Evolutionary conservation across 106 monocot genomes (phyloP), one percentile per base, ranked within the genome.

Genomic region (Alisma plantagoaquatica): DNA sequence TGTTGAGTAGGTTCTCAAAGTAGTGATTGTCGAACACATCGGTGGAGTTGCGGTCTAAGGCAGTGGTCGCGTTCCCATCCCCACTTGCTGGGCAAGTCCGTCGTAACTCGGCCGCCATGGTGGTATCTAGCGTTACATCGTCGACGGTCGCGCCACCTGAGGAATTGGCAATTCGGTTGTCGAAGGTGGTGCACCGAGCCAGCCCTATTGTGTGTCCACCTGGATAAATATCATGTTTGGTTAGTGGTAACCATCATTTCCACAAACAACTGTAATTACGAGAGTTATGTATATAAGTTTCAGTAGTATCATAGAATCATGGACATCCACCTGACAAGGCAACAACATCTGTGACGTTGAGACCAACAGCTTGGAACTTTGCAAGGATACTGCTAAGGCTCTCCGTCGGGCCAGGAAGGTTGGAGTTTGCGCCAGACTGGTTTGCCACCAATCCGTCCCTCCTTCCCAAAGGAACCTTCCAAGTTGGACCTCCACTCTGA

Each of bases 181-280:
- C 53, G 66, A 81, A 91, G 33, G 3, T 46, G 19, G 59, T 65
- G 72, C 91, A 91, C 18, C 81, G 46, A 18, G 91, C 68, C 22
- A 60, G 57, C 17, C 91, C 84, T 4, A 91, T 91, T 3, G 84
- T 91, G 53, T 91, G 91, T 0, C 52, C 74, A 15, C 91, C 91
- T 84, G 65, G 4, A 19, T 1, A 44, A 19, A 28, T 23, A 51
- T 27, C 17, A 51, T 4, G 7, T 48, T 12, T 25, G 2, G 0
- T 49, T 49, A 0, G 0, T 49, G 22, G 24, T 23, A 22, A 19
- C 14, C n/a, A 22, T 49, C 9, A 22, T 1, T 49, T 8, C n/a
- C n/a, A n/a, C n/a, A n/a, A n/a, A 19, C 10, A 49, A 16, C 9
- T 49, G 18, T 49, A 19, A n/a, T 21, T n/a, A 6, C n/a, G 0